A percentile compares a stretch with the other conserved stretches of the same genome.
phyloP scores from a whole-genome alignment of 345 rosid species.

The Hibiscus trionum region DNA sequence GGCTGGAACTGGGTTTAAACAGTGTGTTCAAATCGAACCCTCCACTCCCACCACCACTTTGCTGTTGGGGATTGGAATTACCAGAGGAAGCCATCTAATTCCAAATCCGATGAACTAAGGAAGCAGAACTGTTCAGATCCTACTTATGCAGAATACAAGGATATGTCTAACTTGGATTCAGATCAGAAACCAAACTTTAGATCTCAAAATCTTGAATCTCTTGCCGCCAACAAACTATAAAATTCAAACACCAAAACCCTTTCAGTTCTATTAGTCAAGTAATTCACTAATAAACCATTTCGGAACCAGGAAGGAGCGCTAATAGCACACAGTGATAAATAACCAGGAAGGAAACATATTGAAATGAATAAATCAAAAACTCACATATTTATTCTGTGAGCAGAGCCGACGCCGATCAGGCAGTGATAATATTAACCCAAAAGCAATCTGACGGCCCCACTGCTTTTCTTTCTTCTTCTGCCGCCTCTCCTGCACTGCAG shows the following conservation, averaged over 20 bases:
- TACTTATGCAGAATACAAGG: background rate
- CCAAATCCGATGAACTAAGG: background rate
- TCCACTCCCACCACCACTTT: background rate
- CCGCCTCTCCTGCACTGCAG: background rate
- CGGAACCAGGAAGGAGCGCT: background rate
- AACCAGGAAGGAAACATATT: background rate
- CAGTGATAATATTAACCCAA: background rate
- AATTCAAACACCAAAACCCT: background rate
- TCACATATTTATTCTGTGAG: background rate
- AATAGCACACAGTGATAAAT: background rate
- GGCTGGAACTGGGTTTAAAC: slow-evolving; percentile 10
- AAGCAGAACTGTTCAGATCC: background rate
- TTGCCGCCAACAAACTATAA: background rate
- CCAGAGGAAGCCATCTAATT: slow-evolving; percentile 13
- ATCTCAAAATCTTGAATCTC: background rate
- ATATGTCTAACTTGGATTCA: background rate
- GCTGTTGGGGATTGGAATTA: slow-evolving; percentile 10
- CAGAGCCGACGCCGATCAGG: background rate
- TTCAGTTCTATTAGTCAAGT: background rate
- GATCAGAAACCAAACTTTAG: background rate
- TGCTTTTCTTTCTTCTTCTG: background rate
- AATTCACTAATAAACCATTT: background rate
- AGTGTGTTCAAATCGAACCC: slow-evolving; percentile 16
- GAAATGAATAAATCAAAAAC: background rate
- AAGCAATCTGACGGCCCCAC: background rate